phyloP scores from a whole-genome alignment of 1,139 yeast genomes.

The Lodderomyces oxycetoniae region DNA sequence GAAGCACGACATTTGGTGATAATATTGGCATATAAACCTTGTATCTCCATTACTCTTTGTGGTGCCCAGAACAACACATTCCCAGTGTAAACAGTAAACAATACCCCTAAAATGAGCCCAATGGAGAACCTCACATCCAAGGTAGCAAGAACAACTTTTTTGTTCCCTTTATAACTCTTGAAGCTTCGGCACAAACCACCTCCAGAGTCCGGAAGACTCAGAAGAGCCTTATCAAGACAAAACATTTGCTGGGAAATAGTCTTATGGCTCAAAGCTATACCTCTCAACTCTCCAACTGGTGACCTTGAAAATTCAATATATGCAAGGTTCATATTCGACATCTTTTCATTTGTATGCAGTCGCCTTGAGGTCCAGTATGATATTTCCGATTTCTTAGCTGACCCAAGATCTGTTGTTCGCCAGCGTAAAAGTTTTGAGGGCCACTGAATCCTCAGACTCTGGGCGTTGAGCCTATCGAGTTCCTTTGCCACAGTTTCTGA shows the following conservation, averaged over 20 bases:
- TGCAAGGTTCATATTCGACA: conserved; percentile 57
- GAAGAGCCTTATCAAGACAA: conserved; percentile 62
- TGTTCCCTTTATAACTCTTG: conserved; percentile 23
- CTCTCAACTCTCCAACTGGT: conserved; percentile 87
- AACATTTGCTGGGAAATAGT: conserved; percentile 88
- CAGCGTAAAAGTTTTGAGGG: conserved; percentile 55
- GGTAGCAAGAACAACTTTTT: conserved; percentile 57
- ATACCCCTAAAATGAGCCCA: conserved; percentile 76
- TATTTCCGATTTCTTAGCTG: conserved; percentile 46
- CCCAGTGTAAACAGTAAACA: conserved; percentile 82
- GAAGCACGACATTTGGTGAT: conserved; percentile 70
- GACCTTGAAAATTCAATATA: conserved; percentile 90
- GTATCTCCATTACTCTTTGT: conserved; percentile 65
- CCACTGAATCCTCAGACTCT: conserved; percentile 33
- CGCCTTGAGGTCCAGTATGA: conserved; percentile 24
- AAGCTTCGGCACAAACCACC: conserved; percentile 33
- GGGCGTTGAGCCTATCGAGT: conserved; percentile 54
- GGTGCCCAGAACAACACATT: conserved; percentile 80
- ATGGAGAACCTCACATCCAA: conserved; percentile 84
- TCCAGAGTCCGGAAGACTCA: conserved; percentile 53
- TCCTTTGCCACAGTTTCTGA: conserved; percentile 75
- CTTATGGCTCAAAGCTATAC: conserved; percentile 87
- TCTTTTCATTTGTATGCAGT: conserved; percentile 29
- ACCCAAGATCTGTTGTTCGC: conserved; percentile 86
- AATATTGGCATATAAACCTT: conserved; percentile 83